phyloP scores from a whole-genome alignment of 345 rosid species.

The Clausena lansium region DNA sequence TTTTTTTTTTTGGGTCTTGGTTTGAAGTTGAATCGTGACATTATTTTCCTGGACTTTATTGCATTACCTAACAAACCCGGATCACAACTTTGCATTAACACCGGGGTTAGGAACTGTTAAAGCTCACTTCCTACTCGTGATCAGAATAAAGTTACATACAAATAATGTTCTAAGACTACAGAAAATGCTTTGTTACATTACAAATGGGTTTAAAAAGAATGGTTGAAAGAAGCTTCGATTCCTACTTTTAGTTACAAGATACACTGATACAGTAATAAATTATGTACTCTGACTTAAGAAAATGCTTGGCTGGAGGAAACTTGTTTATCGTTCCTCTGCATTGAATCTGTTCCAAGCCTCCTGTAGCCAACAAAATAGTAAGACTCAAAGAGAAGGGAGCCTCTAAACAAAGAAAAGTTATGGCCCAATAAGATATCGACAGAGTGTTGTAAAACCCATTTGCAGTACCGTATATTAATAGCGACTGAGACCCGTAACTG shows the following conservation, averaged over 20 bases:
- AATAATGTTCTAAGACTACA: not conserved
- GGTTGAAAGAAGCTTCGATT: not conserved
- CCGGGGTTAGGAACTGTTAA: not conserved
- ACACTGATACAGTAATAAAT: not conserved
- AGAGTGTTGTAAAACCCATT: not conserved
- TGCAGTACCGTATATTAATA: not conserved
- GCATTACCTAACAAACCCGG: not conserved
- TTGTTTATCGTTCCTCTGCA: constrained; percentile 47
- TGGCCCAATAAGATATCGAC: not conserved
- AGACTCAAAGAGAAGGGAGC: not conserved
- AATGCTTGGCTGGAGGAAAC: not conserved
- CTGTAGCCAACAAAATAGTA: constrained; percentile 30
- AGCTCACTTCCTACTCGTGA: not conserved
- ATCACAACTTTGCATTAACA: too few species aligned
- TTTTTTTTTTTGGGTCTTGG: not conserved
- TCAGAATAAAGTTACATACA: not conserved
- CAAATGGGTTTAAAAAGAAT: constrained; percentile 1
- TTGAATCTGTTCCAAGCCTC: constrained; percentile 77
- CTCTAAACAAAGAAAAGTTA: not conserved
- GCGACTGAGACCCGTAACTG: not conserved
- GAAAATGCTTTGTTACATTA: not conserved
- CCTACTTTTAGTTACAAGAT: not conserved
- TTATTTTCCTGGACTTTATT: not conserved
- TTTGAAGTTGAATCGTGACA: not conserved
- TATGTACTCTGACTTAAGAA: not conserved